Base-by-base conservation (phyloP, 2,329 filamentous ascomycete genomes). In the Xylariales sp. region DNA sequence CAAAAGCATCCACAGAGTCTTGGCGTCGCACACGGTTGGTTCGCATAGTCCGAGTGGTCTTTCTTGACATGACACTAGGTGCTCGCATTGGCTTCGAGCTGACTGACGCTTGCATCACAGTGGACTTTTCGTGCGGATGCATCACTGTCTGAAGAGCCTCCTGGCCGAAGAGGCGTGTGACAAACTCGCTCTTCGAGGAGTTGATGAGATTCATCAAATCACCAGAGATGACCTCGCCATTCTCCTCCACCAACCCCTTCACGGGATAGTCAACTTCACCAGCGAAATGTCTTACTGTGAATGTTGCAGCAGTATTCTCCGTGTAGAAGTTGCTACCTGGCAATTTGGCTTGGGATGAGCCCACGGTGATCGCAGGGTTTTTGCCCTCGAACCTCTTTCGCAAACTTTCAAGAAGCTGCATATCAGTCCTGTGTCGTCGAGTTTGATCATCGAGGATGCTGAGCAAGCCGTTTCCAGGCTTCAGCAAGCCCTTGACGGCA, bases 381-480 rank as follows among this genome's bases (percentile, higher is more conserved):
- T 94, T 97, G 57, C 86, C 85, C 45, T 95, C 87, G 53, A 98
- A 98, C 7, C 93, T 84, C 69, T 93, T 95, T 47, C 87, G 83
- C 46, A 96, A 67, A 51, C 87, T 91, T 53, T 98, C 93, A 2
- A 97, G 69, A 48, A 98, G 78, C 56, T 98, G 91, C 61, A 85
- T 75, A 48, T 98, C 93, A 1, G 83, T 88, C 54, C 89, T 84
- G 50, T 91, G 86, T 38, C 91, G 86, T 33, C 87, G 83, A 30
- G 89, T 95, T 62, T 98, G 93, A 55, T 98, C 93, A 55, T 98
- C 93, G 1, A 98, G 70, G 46, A 98, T 98, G 62, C 88, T 90
- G 15, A 98, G 72, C 27, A 98, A 70, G 30, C 93, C 93, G 53
- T 97, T 97, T 18, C 90, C 88, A 40, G 88, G 75, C 67, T 97